Percentiles rank a stretch among this genome's conserved stretches.
phyloP scores from a whole-genome alignment of 2,329 filamentous ascomycete species.

The Alternaria hordeiaustralica region DNA sequence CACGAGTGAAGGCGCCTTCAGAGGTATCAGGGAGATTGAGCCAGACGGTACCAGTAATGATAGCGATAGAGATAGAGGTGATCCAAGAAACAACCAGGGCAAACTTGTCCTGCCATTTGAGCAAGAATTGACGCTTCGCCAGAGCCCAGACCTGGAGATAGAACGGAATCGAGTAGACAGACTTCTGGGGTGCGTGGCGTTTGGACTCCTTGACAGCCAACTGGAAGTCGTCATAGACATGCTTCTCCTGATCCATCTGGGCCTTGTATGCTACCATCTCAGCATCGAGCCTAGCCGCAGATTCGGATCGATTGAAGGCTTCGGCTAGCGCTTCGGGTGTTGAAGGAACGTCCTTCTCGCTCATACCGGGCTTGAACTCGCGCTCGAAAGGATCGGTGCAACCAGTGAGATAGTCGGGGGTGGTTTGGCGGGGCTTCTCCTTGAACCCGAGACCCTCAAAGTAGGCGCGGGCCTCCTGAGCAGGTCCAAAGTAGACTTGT shows the following conservation, averaged over 20 bases:
- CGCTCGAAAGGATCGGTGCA: slow-evolving; percentile 86
- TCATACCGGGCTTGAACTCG: slow-evolving; percentile 73
- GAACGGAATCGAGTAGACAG: slow-evolving; percentile 84
- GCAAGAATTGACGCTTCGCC: slow-evolving; percentile 81
- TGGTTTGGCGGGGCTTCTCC: slow-evolving; percentile 77
- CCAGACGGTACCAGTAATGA: slow-evolving; percentile 82
- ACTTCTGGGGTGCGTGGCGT: slow-evolving; percentile 73
- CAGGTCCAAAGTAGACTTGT: slow-evolving; percentile 77
- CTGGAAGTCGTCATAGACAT: slow-evolving; percentile 77
- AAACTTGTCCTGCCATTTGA: slow-evolving; percentile 86
- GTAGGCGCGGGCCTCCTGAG: slow-evolving; percentile 71
- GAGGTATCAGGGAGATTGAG: slow-evolving; percentile 69
- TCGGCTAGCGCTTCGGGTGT: slow-evolving; percentile 69
- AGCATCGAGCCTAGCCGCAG: slow-evolving; percentile 61
- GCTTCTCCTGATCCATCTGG: slow-evolving; percentile 68
- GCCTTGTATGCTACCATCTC: slow-evolving; percentile 75
- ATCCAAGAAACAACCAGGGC: slow-evolving; percentile 76
- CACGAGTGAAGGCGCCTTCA: slow-evolving; percentile 78
- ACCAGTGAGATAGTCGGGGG: slow-evolving; percentile 80
- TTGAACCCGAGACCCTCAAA: slow-evolving; percentile 80
- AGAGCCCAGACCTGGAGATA: slow-evolving; percentile 82
- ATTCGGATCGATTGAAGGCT: slow-evolving; percentile 72
- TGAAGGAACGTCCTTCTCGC: slow-evolving; percentile 70
- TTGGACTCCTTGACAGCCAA: slow-evolving; percentile 79
- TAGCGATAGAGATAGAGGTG: slow-evolving; percentile 73